A percentile compares a stretch with the other conserved stretches of the same genome.
Evolutionary conservation across 2,329 filamentous ascomycete genomes (phyloP).

Genomic region (Periconia sp.): DNA sequence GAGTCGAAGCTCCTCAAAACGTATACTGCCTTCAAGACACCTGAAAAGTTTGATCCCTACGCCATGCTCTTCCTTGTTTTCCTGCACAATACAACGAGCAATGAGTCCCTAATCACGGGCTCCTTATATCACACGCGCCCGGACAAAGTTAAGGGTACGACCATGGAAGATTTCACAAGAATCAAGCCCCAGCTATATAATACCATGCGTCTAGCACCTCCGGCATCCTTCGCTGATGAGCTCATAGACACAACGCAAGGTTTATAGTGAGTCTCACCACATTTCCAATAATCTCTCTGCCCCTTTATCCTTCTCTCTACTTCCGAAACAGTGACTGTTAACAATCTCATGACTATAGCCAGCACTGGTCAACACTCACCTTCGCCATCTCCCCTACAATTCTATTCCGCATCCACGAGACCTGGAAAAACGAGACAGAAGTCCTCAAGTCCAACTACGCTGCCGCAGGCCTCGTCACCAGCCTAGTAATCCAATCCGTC

Average conservation of each 20-base stretch:
- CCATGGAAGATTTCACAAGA: neutral
- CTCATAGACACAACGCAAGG: no score
- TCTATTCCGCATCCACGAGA: conserved; percentile 20
- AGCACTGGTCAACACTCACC: conserved; percentile 33
- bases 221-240: neutral
- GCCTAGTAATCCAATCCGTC: conserved; percentile 30
- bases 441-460: conserved; percentile 21
- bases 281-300: no score
- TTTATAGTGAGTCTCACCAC: no score
- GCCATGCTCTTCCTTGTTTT: neutral
- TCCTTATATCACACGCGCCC: neutral
- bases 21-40: conserved; percentile 1
- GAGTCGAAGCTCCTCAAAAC: conserved; percentile 7
- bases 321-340: no score
- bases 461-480: conserved; percentile 13
- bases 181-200: neutral
- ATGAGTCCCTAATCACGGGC: neutral
- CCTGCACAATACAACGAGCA: neutral
- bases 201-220: neutral
- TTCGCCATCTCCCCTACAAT: conserved; percentile 25
- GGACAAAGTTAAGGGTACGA: neutral
- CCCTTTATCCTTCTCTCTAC: no score
- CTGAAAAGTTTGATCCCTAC: conserved; percentile 35
- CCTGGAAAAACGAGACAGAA: conserved; percentile 24
- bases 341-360: no score